Evolutionary conservation across 176 grass and related monocot genomes (phyloP).

Genomic region (Eragrostis curvula): DNA sequence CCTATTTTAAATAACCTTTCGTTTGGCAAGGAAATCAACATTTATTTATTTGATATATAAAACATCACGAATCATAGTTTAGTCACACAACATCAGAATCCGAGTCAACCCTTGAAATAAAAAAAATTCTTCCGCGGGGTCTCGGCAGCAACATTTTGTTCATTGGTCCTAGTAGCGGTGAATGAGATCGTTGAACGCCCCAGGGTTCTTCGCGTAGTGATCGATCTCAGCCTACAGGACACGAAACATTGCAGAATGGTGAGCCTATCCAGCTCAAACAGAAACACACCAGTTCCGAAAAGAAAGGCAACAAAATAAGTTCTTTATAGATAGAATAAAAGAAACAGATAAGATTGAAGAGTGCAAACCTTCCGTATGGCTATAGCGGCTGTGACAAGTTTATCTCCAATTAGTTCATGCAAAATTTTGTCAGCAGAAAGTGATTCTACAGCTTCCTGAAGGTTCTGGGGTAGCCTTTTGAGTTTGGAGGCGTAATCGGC

Average conservation of each 20-base stretch:
- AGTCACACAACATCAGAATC: not conserved
- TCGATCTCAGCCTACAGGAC: conserved; percentile 72
- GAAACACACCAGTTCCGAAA: not conserved
- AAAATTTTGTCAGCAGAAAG: conserved; percentile 70
- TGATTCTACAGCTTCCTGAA: conserved; percentile 76
- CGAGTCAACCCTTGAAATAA: not conserved
- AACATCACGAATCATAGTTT: not conserved
- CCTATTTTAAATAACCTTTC: too few species aligned
- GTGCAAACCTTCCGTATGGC: conserved; percentile 76
- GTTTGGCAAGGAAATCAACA: too few species aligned
- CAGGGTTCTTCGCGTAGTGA: conserved; percentile 72
- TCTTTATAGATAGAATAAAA: not conserved
- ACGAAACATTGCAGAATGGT: conserved; percentile 5
- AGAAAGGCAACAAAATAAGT: not conserved
- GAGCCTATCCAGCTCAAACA: not conserved
- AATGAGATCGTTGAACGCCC: conserved; percentile 68
- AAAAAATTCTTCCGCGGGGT: not conserved
- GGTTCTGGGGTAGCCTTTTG: conserved; percentile 77
- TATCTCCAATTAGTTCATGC: conserved; percentile 76
- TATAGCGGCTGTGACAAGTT: conserved; percentile 72
- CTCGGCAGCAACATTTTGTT: not conserved
- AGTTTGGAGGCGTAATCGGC: conserved; percentile 70
- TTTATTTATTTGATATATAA: conserved; percentile 6
- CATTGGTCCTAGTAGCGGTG: conserved; percentile 62
- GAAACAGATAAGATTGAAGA: not conserved